Conservation (phyloP, 73 alveolate species). For the Symbiodinium pilosum region DNA sequence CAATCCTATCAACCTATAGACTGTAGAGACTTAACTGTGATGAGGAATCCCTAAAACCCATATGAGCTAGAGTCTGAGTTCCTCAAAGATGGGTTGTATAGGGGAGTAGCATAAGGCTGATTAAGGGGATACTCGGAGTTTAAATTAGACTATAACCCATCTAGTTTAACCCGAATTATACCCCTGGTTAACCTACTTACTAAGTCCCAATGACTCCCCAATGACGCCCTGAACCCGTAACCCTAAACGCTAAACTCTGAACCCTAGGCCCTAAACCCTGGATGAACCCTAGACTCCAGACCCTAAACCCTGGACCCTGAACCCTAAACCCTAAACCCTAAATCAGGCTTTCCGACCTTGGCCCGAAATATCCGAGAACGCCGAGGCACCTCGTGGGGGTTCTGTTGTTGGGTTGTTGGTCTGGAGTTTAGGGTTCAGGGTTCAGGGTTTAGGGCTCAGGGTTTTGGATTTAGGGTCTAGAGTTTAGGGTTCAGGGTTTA, state of each 20-base stretch:
- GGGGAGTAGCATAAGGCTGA: too few relatives aligned
- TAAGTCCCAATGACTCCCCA: too few relatives aligned
- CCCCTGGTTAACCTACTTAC: too few relatives aligned
- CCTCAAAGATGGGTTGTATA: neutral
- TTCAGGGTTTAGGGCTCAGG: neutral
- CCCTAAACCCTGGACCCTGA: neutral
- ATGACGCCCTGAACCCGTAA: neutral
- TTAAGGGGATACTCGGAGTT: too few relatives aligned
- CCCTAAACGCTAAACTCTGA: neutral
- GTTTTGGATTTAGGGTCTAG: neutral
- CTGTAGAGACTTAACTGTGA: too few relatives aligned
- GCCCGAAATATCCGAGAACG: constrained; percentile 12
- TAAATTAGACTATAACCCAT: too few relatives aligned
- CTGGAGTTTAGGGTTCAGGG: neutral
- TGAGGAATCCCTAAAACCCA: neutral
- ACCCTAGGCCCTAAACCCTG: neutral
- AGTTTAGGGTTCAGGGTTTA: neutral
- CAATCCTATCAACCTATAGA: too few relatives aligned
- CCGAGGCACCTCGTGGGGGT: neutral
- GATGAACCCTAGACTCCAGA: too few relatives aligned
- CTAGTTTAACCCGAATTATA: too few relatives aligned
- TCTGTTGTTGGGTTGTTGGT: neutral
- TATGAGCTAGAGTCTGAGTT: neutral
- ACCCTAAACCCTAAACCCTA: neutral
- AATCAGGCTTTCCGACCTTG: neutral